Conservation (phyloP, 2,329 filamentous ascomycete genomes). For the Curvularia spicifera region DNA sequence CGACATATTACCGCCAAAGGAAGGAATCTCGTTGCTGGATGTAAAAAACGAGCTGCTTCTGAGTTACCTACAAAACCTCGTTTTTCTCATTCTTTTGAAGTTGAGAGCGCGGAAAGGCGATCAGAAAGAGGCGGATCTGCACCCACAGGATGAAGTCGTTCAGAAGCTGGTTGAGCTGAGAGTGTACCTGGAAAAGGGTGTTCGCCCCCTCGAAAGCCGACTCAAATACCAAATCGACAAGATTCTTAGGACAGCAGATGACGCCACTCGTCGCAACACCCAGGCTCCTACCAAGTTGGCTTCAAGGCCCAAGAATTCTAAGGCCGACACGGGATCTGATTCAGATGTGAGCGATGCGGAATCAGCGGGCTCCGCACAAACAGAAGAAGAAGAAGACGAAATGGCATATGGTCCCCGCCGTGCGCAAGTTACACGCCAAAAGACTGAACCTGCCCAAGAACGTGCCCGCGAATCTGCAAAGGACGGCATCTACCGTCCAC, state of each 20-base stretch:
- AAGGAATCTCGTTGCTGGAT: slow-evolving; percentile 93
- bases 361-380: slow-evolving; percentile 38
- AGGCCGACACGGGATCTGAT: slow-evolving; percentile 47
- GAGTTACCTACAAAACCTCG: slow-evolving; percentile 92
- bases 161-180: slow-evolving; percentile 89
- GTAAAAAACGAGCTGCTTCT: slow-evolving; percentile 97
- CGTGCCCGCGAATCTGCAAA: slow-evolving; percentile 42
- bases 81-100: slow-evolving; percentile 84
- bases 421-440: slow-evolving; percentile 50
- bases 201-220: slow-evolving; percentile 85
- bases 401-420: slow-evolving; percentile 69
- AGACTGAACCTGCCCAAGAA: slow-evolving; percentile 26
- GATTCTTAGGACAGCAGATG: slow-evolving; percentile 84
- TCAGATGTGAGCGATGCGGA: slow-evolving; percentile 51
- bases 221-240: slow-evolving; percentile 97
- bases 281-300: slow-evolving; percentile 31
- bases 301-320: slow-evolving; percentile 41
- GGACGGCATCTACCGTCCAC: slow-evolving; percentile 84
- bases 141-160: slow-evolving; percentile 71
- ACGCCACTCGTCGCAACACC: slow-evolving; percentile 55
- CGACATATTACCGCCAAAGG: slow-evolving; percentile 72
- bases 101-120: slow-evolving; percentile 57
- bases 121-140: slow-evolving; percentile 46
- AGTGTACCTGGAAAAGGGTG: slow-evolving; percentile 92
- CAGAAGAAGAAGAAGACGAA: slow-evolving; percentile 59